Percentiles rank a stretch among this genome's conserved stretches.
Conservation (phyloP, 192 early-diverging fungal species). For the Backusella westeae region DNA sequence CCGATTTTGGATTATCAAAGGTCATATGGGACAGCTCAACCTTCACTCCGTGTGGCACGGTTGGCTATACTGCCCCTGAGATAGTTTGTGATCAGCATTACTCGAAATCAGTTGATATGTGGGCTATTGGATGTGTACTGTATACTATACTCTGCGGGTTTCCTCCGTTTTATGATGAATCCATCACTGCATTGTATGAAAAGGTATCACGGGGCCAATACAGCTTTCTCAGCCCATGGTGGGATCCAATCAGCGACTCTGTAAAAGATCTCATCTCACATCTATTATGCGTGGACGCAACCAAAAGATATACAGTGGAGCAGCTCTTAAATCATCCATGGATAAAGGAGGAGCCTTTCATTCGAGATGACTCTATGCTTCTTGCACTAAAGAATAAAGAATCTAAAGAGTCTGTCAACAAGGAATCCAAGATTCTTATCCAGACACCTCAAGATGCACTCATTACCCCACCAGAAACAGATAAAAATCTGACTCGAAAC, state of each 20-base stretch:
- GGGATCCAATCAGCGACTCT: slow-evolving; percentile 79
- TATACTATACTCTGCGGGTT: slow-evolving; percentile 81
- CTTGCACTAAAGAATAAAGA: background rate
- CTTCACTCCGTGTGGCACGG: slow-evolving; percentile 89
- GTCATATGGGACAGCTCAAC: slow-evolving; percentile 80
- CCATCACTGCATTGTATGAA: slow-evolving; percentile 71
- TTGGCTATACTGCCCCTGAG: slow-evolving; percentile 92
- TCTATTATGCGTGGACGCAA: slow-evolving; percentile 69
- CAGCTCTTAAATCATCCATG: slow-evolving; percentile 83
- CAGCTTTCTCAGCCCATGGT: slow-evolving; percentile 86
- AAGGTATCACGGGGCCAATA: slow-evolving; percentile 86
- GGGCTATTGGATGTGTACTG: slow-evolving; percentile 84
- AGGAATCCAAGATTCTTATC: background rate
- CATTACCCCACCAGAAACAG: background rate
- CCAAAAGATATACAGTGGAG: slow-evolving; percentile 72
- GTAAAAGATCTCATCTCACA: slow-evolving; percentile 73
- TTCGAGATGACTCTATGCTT: background rate
- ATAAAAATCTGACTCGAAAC: background rate
- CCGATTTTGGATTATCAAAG: slow-evolving; percentile 90
- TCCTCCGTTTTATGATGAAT: slow-evolving; percentile 84
- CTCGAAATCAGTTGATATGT: slow-evolving; percentile 83
- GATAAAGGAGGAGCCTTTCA: slow-evolving; percentile 42
- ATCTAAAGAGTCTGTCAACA: background rate
- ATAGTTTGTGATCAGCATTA: slow-evolving; percentile 81
- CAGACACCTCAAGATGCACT: background rate